These are phyloP conservation scores for Adiantum capillusveneris DNA, from an alignment of 75 land plant genomes.

Conservation along the genomic window DNA sequence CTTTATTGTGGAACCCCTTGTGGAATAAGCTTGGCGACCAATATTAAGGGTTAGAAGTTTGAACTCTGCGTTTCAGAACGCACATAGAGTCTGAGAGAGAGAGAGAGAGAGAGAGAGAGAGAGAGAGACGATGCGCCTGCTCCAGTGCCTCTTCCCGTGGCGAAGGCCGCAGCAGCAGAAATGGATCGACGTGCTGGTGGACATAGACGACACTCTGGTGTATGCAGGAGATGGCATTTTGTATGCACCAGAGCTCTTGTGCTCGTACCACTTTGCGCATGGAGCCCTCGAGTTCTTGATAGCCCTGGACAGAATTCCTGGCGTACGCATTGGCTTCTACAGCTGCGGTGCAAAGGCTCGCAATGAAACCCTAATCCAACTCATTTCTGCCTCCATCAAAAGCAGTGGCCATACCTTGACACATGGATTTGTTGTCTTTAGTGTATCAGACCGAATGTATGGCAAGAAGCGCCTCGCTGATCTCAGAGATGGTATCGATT, in stretches of 20 bases:
- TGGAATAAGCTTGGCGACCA: too few species aligned
- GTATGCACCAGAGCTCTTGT: background rate
- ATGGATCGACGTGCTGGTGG: constrained; percentile 2
- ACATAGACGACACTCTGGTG: constrained; percentile 3
- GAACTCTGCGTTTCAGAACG: too few species aligned
- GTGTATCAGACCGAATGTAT: background rate
- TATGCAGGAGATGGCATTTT: background rate
- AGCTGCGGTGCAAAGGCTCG: too few species aligned
- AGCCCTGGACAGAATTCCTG: constrained; percentile 2
- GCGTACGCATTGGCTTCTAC: too few species aligned
- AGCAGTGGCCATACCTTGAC: background rate
- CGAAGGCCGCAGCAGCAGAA: constrained; percentile 1
- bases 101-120: too few species aligned
- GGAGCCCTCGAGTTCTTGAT: constrained; percentile 7
- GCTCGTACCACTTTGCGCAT: constrained; percentile 1
- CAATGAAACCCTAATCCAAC: too few species aligned
- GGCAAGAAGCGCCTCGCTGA: background rate
- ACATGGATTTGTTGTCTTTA: background rate
- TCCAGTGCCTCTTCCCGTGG: too few species aligned
- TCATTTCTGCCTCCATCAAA: too few species aligned
- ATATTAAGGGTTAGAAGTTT: too few species aligned
- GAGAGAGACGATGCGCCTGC: too few species aligned
- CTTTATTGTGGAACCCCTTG: too few species aligned
- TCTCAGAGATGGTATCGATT: background rate
- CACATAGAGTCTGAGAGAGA: too few species aligned